These are phyloP conservation scores for Aspergillus piperis DNA, from an alignment of 2,329 filamentous ascomycete species.

Conservation along the genomic window DNA sequence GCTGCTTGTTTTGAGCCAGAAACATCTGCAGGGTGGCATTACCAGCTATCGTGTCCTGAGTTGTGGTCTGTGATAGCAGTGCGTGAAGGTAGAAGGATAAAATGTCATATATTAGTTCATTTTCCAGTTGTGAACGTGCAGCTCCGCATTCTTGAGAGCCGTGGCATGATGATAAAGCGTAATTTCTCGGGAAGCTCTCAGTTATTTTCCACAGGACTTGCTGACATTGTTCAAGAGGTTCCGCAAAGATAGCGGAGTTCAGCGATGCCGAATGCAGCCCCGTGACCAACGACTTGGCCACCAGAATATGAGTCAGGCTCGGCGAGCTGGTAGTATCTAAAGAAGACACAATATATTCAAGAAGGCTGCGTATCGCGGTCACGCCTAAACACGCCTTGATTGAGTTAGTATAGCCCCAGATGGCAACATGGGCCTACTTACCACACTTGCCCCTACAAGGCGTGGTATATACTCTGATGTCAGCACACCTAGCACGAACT, in stretches of 20 bases:
- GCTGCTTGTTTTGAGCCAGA: constrained; percentile 12
- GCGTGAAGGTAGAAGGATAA: constrained; percentile 28
- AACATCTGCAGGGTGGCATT: constrained; percentile 24
- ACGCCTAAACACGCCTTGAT: constrained; percentile 23
- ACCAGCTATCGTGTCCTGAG: constrained; percentile 8
- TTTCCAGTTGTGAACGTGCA: constrained; percentile 22
- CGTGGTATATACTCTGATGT: constrained; percentile 26
- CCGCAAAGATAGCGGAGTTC: constrained; percentile 9
- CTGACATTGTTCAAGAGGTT: constrained; percentile 18
- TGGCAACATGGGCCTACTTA: constrained; percentile 25
- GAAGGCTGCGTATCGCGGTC: constrained; percentile 21
- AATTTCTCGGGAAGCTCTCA: constrained; percentile 23
- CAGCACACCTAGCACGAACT: constrained; percentile 23
- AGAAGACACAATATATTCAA: constrained; percentile 27
- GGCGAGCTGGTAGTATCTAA: constrained; percentile 13
- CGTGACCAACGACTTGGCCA: constrained; percentile 28
- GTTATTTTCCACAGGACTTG: constrained; percentile 21
- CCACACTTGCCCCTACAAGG: constrained; percentile 42
- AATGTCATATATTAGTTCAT: constrained; percentile 28
- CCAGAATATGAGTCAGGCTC: constrained; percentile 21
- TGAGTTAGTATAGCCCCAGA: constrained; percentile 17
- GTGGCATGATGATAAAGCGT: constrained; percentile 22
- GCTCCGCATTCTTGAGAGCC: constrained; percentile 22
- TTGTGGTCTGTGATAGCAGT: constrained; percentile 14
- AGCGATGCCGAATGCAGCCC: constrained; percentile 24